A percentile compares a stretch with the other conserved stretches of the same genome.
Conservation (phyloP, 2,329 filamentous ascomycete genomes). For the Scolecobasidium constrictum region DNA sequence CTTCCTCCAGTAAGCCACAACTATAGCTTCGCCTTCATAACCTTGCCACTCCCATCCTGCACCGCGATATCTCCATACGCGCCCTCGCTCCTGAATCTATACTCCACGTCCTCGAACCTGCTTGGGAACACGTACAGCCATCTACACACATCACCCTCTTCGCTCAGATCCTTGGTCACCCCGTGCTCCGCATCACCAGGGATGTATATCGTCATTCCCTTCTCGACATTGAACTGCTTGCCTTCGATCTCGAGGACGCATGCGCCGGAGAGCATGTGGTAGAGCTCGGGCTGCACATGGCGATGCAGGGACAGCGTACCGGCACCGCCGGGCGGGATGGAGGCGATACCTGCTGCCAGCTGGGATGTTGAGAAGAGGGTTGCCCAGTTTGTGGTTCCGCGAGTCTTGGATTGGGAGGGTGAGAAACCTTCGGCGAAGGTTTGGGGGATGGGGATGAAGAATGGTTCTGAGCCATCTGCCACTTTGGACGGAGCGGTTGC, state of each 20-base stretch:
- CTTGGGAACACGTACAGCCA: not conserved
- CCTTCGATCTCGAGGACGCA: not conserved
- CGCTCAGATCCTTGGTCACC: not conserved
- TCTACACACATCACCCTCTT: not conserved
- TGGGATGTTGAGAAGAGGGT: slow-evolving; percentile 67
- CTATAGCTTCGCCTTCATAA: too few relatives aligned
- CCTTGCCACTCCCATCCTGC: too few relatives aligned
- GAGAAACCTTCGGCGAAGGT: not conserved
- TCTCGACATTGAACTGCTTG: not conserved
- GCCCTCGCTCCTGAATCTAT: not conserved
- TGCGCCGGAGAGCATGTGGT: not conserved
- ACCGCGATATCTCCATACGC: not conserved
- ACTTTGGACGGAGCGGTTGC: too few relatives aligned
- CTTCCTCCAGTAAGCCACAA: too few relatives aligned
- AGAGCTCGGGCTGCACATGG: not conserved
- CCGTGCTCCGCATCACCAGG: not conserved
- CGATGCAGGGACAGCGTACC: not conserved
- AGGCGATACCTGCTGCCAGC: not conserved
- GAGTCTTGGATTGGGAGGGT: slow-evolving; percentile 38
- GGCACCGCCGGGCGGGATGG: not conserved
- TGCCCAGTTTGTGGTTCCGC: slow-evolving; percentile 70
- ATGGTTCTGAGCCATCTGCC: too few relatives aligned
- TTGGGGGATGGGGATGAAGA: too few relatives aligned
- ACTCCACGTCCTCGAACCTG: slow-evolving; percentile 3
- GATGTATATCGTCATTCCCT: not conserved